phyloP scores from a whole-genome alignment of 2,329 filamentous ascomycete species.

The Exophiala aquamarina region DNA sequence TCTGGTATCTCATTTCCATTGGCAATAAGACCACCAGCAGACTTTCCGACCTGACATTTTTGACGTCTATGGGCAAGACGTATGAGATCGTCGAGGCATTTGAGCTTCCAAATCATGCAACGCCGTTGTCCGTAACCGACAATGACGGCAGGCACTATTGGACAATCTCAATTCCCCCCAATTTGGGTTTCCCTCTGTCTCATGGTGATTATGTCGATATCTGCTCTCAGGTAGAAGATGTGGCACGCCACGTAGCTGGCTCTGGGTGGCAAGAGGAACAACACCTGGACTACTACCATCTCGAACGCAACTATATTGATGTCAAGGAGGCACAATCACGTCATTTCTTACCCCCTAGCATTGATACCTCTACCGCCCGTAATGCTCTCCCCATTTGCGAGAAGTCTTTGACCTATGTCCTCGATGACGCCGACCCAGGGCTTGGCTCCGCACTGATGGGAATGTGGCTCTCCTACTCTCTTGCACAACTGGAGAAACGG shows the following conservation, averaged over 20 bases:
- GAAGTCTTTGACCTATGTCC: constrained; percentile 71
- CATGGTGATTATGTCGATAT: constrained; percentile 68
- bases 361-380: constrained; percentile 17
- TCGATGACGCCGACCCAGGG: constrained; percentile 73
- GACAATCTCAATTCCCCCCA: constrained; percentile 76
- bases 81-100: constrained; percentile 67
- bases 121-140: constrained; percentile 70
- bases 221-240: constrained; percentile 65
- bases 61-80: constrained; percentile 44
- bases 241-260: constrained; percentile 59
- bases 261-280: constrained; percentile 52
- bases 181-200: constrained; percentile 65
- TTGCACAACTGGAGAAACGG: constrained; percentile 71
- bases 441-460: constrained; percentile 75
- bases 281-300: constrained; percentile 56
- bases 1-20: constrained; percentile 46
- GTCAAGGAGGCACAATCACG: constrained; percentile 67
- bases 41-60: constrained; percentile 32
- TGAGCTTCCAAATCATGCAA: constrained; percentile 68
- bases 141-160: constrained; percentile 65
- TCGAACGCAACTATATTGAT: constrained; percentile 71
- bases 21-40: constrained; percentile 33
- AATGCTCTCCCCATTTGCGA: constrained; percentile 57
- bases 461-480: constrained; percentile 79
- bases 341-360: constrained; percentile 56